Evolutionary conservation across 2,329 filamentous ascomycete genomes (phyloP).

Genomic region (Ophiostoma sp.): DNA sequence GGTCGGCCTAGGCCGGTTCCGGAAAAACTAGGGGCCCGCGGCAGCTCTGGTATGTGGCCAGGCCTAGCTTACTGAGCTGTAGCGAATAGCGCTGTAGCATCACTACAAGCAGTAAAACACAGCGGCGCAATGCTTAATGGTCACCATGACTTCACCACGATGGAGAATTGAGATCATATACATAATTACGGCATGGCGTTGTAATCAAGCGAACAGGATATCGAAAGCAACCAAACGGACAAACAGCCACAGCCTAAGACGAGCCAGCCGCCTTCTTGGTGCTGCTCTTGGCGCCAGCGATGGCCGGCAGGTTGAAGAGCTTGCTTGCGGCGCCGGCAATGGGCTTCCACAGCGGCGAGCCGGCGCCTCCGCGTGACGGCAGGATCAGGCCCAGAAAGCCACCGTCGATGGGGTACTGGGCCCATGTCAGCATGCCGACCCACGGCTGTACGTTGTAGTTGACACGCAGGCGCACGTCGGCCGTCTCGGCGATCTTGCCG

Average conservation of each 20-base stretch:
- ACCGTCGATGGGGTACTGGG: conserved; percentile 39
- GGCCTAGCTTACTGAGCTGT: too few species aligned
- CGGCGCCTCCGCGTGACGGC: conserved; percentile 18
- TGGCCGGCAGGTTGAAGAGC: conserved; percentile 57
- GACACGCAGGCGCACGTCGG: conserved; percentile 70
- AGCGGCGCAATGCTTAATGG: too few species aligned
- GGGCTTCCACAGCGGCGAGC: conserved; percentile 50
- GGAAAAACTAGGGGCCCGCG: conserved; percentile 23
- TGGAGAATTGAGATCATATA: too few species aligned
- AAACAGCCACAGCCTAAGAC: background rate
- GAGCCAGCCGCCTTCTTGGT: conserved; percentile 7
- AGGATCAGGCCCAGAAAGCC: conserved; percentile 18
- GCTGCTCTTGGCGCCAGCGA: conserved; percentile 32
- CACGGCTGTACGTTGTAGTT: conserved; percentile 98
- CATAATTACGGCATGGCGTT: too few species aligned
- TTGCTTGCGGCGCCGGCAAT: conserved; percentile 60
- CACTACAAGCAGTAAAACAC: too few species aligned
- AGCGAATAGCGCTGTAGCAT: too few species aligned
- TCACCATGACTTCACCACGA: too few species aligned
- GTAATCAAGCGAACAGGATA: too few species aligned
- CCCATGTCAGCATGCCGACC: conserved; percentile 86
- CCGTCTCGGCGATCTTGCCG: conserved; percentile 67
- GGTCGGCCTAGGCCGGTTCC: conserved; percentile 17
- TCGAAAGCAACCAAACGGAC: too few species aligned
- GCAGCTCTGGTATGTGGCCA: background rate